These are phyloP conservation scores for Penicillium sp. DNA, from an alignment of 2,329 filamentous ascomycete genomes.

Conservation along the genomic window DNA sequence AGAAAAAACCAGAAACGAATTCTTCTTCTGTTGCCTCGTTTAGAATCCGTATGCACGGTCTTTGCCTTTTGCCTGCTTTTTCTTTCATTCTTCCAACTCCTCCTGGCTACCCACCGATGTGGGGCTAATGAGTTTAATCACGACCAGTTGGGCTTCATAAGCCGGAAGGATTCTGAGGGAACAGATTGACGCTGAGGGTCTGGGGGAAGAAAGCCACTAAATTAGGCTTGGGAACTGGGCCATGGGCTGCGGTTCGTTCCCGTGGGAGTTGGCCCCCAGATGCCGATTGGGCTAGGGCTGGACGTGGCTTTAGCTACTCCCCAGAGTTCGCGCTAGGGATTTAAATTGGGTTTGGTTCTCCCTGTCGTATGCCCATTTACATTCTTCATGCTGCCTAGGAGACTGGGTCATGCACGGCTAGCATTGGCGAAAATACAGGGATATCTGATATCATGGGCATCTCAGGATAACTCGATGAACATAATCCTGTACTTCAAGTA, in stretches of 20 bases:
- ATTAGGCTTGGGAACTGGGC: not conserved
- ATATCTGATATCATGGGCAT: not conserved
- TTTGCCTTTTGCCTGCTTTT: not conserved
- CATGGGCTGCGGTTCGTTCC: not conserved
- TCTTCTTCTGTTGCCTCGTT: not conserved
- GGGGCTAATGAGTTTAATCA: not conserved
- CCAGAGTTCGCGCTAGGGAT: not conserved
- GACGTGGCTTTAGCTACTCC: not conserved
- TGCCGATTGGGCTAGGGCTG: not conserved
- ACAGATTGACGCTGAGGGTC: not conserved
- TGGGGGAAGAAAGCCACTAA: not conserved
- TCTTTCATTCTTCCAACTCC: not conserved
- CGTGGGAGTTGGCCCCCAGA: not conserved
- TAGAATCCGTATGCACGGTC: not conserved
- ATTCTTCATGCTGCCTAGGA: not conserved
- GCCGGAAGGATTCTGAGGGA: not conserved
- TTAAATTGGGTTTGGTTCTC: not conserved
- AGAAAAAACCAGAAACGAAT: not conserved
- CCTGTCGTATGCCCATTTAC: not conserved
- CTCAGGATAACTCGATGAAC: not conserved
- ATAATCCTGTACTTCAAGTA: not conserved
- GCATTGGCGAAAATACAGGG: not conserved
- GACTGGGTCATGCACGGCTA: not conserved
- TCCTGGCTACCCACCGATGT: not conserved
- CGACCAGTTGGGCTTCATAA: not conserved